These are phyloP conservation scores for Conidiobolus incongruus DNA, from an alignment of 371 early-diverging fungal genomes.

Conservation along the genomic window DNA sequence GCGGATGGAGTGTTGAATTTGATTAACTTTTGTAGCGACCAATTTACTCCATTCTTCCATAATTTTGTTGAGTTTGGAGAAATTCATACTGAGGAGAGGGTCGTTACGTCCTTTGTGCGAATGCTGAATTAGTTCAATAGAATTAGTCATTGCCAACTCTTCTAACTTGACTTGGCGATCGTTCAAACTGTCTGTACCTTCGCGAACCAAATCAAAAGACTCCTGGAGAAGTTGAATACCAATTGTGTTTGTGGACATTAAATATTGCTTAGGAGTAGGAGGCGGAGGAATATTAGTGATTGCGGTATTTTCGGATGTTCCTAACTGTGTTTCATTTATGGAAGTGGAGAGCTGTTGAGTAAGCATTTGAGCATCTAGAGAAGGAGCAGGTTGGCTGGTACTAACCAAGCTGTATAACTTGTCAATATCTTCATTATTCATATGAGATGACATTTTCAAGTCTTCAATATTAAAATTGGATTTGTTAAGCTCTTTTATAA, in stretches of 20 bases:
- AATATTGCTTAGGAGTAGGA: not conserved
- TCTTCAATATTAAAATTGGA: constrained; percentile 15
- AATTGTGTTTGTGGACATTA: not conserved
- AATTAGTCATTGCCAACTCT: constrained; percentile 55
- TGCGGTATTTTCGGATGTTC: constrained; percentile 4
- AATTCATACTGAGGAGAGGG: constrained; percentile 21
- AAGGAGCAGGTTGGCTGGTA: not conserved
- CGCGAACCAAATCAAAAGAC: constrained; percentile 31
- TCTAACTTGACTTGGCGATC: constrained; percentile 69
- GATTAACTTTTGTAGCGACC: too few relatives aligned
- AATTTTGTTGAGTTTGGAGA: constrained; percentile 22
- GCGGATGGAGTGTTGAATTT: constrained; percentile 38
- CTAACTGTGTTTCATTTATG: not conserved
- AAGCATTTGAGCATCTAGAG: not conserved
- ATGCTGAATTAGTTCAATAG: constrained; percentile 42
- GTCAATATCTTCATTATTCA: constrained; percentile 16
- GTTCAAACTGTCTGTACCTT: constrained; percentile 28
- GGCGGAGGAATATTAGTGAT: not conserved
- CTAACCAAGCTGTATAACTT: constrained; percentile 15
- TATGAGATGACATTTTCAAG: constrained; percentile 15
- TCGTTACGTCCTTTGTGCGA: constrained; percentile 28
- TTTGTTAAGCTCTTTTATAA: constrained; percentile 40
- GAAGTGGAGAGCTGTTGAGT: not conserved
- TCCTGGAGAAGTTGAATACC: constrained; percentile 58
- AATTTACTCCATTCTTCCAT: constrained; percentile 69